These are phyloP conservation scores for Ilyonectria mors-panacis DNA, from an alignment of 2,329 filamentous ascomycete genomes.

Conservation along the genomic window DNA sequence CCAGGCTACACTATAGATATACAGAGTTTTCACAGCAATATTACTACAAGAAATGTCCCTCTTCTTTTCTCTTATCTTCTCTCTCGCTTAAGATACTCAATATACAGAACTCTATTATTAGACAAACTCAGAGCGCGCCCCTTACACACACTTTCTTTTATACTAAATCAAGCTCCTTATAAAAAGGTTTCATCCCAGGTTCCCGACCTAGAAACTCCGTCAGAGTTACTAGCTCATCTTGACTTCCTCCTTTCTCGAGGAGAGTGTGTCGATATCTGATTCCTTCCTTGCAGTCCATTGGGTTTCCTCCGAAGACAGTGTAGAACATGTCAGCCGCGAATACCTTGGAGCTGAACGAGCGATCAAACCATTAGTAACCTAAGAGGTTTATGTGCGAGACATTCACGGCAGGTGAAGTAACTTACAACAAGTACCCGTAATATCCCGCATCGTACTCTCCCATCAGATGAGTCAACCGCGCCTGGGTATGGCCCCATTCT, in stretches of 20 bases:
- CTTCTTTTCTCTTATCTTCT: too few relatives aligned
- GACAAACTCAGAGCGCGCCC: too few relatives aligned
- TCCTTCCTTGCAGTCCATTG: not conserved
- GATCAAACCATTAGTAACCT: not conserved
- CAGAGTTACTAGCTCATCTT: constrained; percentile 5
- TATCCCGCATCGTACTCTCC: constrained; percentile 14
- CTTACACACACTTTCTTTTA: not conserved
- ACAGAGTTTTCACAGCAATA: too few relatives aligned
- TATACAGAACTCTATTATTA: too few relatives aligned
- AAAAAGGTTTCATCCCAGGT: not conserved
- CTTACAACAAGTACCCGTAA: constrained; percentile 10
- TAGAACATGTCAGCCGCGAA: constrained; percentile 9
- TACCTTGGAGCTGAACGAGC: constrained; percentile 3
- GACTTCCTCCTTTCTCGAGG: constrained; percentile 4
- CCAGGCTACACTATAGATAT: too few relatives aligned
- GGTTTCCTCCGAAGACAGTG: not conserved
- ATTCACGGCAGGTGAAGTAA: not conserved
- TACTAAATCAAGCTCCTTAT: constrained; percentile 1
- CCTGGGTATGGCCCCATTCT: constrained; percentile 11
- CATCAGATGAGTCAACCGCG: not conserved
- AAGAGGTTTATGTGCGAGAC: not conserved
- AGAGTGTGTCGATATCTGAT: not conserved
- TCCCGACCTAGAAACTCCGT: constrained; percentile 7
- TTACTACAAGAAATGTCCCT: too few relatives aligned
- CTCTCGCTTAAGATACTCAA: too few relatives aligned